Evolutionary conservation across 2,329 filamentous ascomycete species (phyloP), one percentile per base, ranked within the genome.

Genomic region (Fusarium hainanense): DNA sequence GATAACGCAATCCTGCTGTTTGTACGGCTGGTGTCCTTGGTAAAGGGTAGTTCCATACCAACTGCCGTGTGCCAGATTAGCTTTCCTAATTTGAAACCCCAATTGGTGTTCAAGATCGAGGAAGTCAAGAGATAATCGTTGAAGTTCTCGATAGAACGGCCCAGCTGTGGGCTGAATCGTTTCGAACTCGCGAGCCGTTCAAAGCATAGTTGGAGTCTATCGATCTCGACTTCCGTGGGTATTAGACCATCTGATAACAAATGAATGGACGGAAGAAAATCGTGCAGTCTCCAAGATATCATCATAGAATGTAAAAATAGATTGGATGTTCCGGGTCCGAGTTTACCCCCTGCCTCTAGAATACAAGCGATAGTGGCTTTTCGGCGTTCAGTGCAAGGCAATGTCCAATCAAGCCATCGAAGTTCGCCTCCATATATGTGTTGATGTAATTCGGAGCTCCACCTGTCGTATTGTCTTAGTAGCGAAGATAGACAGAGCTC

Each of bases 261-360:
- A 7, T 16, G 7, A 3, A 28, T 40, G 9, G 25, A 10, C 25
- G 25, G 25, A 27, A 10, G 25, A 4, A 51, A 51, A 1, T 51
- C 32, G 3, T 11, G 12, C 8, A 40, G 3, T 6, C 2, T 12
- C 7, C 48, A 51, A 6, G 48, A 51, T 0, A 20, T 5, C 0
- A 41, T 21, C 23, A 28, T 11, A 0, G 23, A 51, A 13, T 50
- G 20, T 0, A 16, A 7, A 12, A 42, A 23, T 4, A 42, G 1
- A 3, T 14, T 42, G 3, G 8, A 2, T 4, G n/a, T 6, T 2
- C 6, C 0, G 2, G 10, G 12, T 0, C 9, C 12, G 5, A 13
- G 3, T 9, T 4, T 21, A 2, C 20, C 40, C 40, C 40, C 40
- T 9, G 40, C 40, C 20, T 2, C 4, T 13, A 2, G 20, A 2